Evolutionary conservation across 2,329 filamentous ascomycete species (phyloP), one percentile per base, ranked within the genome.

Genomic region (Endoconidiophora polonica): DNA sequence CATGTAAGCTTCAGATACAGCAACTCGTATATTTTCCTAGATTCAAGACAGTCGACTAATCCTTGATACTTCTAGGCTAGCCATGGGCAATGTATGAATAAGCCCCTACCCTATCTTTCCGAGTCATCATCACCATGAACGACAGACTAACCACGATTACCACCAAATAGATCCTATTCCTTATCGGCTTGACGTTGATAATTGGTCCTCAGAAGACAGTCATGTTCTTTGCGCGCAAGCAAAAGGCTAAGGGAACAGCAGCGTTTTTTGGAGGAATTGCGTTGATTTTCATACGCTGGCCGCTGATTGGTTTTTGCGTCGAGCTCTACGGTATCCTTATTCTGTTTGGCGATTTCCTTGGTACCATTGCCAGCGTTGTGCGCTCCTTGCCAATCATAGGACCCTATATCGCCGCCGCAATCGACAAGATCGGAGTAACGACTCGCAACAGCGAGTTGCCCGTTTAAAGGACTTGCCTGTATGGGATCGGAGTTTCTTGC

Each of bases 261-360:
- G 88, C 88, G 14, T 98, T 98, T 68, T 81, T 84, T 59, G 69
- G 71, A 3, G 91, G 91, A 12, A 82, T 98, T 38, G 60, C 79
- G 7, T 74, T 98, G 16, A 98, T 98, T 58, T 70, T 98, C 38
- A 64, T 94, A 60, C 77, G 83, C 54, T 98, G 91, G 88, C 84
- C 91, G 0, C 73, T 98, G 50, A 76, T 91, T 55, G 91, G 91
- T 24, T 98, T 98, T 67, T 60, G 83, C 52, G 76, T 96, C 58
- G 91, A 98, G 66, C 66, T 90, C 3, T 96, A 96, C 66, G 91
- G 91, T 26, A 90, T 98, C 57, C 75, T 93, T 57, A 76, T 95
- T 47, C 69, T 98, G 36, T 98, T 98, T 67, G 91, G 91, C 36
- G 91, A 98, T 65, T 96, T 96, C 67, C 74, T 96, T 53, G 85